Evolutionary conservation across 2,329 filamentous ascomycete genomes (phyloP), one percentile per base, ranked within the genome.

Genomic region (Aspergillus costaricaensis): DNA sequence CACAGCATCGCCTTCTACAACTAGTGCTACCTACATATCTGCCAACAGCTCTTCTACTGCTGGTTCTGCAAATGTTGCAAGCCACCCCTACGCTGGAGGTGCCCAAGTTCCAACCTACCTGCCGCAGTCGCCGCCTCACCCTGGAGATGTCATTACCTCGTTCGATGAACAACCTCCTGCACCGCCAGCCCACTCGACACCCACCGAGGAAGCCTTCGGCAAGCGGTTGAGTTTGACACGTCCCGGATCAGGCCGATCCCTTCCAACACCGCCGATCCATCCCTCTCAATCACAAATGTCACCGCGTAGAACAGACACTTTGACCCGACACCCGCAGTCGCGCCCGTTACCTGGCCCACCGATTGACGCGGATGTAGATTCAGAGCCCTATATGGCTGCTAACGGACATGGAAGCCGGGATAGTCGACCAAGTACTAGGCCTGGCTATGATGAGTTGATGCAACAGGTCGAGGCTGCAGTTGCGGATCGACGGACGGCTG

Each of bases 281-380:
- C 82, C 83, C n/a, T 77, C 76, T 27, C 78, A 81, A 15, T 76
- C 81, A 2, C 78, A 79, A 25, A 76, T 82, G 62, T 80, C 80
- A 1, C 82, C 82, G 15, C 78, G 81, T 58, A 78, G 82, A 64
- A 81, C 79, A 2, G 80, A 82, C 63, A 85, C 84, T 0, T 68
- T 83, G 7, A 82, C 80, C 21, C 81, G 84, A 57, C 85, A 88
- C 71, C 85, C 83, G 7, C 81, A 84, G 51, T 74, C 83, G 8
- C 78, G 86, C 23, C 85, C 86, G 36, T 76, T 87, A n/a, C 86
- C 86, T 2, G 84, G 84, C 0, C 82, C 83, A 9, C 85, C 85
- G 1, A 68, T 77, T 41, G 82, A 83, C 30, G 77, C 77, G 2
- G 80, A 81, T 21, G 23, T 55, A 4, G 68, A 68, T 47, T 60